These are phyloP conservation scores for Lagenaria siceraria DNA, from an alignment of 306 rosid species.

Conservation along the genomic window DNA sequence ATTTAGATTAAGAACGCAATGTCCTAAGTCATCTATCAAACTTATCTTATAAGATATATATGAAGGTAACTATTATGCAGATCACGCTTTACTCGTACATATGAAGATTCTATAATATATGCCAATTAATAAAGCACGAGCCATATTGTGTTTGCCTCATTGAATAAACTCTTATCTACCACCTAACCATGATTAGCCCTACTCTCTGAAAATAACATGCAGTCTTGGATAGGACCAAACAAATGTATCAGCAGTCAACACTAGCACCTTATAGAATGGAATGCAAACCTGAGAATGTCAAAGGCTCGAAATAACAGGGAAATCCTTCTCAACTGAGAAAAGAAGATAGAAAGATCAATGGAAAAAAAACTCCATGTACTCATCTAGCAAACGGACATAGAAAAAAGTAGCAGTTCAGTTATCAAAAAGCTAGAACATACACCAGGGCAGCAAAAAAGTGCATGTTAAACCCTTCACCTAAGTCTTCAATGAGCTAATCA, in stretches of 20 bases:
- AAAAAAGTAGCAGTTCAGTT: background rate
- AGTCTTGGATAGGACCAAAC: background rate
- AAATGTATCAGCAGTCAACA: background rate
- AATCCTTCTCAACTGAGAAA: background rate
- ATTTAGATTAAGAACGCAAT: too few species aligned
- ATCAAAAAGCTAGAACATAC: background rate
- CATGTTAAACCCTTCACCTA: background rate
- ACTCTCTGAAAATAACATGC: background rate
- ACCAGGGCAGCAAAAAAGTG: background rate
- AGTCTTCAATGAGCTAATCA: background rate
- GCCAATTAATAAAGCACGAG: background rate
- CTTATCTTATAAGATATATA: background rate
- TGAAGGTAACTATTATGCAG: background rate
- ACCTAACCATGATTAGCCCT: background rate
- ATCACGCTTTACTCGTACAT: background rate
- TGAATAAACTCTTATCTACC: background rate
- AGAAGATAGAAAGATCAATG: background rate
- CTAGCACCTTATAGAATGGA: background rate
- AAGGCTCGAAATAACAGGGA: background rate
- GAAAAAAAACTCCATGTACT: background rate
- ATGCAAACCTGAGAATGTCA: background rate
- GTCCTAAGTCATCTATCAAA: too few species aligned
- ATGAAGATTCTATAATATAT: background rate
- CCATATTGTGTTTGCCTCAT: background rate
- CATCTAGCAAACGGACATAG: background rate